phyloP scores from a whole-genome alignment of 2,329 filamentous ascomycete species.

The Nothophoma quercina region DNA sequence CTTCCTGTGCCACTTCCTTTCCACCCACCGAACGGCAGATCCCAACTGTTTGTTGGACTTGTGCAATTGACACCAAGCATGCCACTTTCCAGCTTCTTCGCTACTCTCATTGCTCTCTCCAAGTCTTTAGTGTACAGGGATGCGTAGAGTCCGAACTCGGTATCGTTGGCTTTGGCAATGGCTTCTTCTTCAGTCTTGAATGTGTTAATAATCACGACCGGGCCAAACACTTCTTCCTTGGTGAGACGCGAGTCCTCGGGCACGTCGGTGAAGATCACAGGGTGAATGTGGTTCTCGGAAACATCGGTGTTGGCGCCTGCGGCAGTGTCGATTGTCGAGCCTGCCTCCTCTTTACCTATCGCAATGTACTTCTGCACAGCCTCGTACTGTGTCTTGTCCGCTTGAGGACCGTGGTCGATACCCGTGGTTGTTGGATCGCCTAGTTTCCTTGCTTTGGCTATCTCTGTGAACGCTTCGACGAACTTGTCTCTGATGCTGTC shows the following conservation, averaged over 20 bases:
- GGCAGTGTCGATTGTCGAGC: constrained; percentile 46
- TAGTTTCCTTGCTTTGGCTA: constrained; percentile 24
- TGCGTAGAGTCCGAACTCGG: constrained; percentile 50
- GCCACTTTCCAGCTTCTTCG: constrained; percentile 47
- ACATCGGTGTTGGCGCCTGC: constrained; percentile 24
- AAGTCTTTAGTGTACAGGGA: constrained; percentile 47
- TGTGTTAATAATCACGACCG: constrained; percentile 48
- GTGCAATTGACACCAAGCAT: constrained; percentile 50
- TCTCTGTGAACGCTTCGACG: constrained; percentile 24
- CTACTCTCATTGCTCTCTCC: constrained; percentile 43
- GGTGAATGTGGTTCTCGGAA: constrained; percentile 53
- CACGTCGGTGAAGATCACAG: constrained; percentile 57
- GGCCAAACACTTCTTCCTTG: constrained; percentile 50
- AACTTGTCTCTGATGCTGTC: constrained; percentile 55
- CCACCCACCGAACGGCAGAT: constrained; percentile 39
- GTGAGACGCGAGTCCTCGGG: constrained; percentile 50
- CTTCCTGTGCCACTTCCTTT: constrained; percentile 37
- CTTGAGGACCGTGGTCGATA: constrained; percentile 36
- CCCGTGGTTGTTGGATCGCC: constrained; percentile 27
- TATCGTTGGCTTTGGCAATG: constrained; percentile 47
- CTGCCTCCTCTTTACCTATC: constrained; percentile 54
- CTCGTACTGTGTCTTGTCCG: constrained; percentile 33
- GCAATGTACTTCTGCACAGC: constrained; percentile 33
- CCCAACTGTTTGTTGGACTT: constrained; percentile 33
- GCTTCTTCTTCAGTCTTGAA: constrained; percentile 49